A percentile compares a stretch with the other conserved stretches of the same genome.
Evolutionary conservation across 371 early-diverging fungal species (phyloP).

Genomic region (Dichotomocladium elegans): DNA sequence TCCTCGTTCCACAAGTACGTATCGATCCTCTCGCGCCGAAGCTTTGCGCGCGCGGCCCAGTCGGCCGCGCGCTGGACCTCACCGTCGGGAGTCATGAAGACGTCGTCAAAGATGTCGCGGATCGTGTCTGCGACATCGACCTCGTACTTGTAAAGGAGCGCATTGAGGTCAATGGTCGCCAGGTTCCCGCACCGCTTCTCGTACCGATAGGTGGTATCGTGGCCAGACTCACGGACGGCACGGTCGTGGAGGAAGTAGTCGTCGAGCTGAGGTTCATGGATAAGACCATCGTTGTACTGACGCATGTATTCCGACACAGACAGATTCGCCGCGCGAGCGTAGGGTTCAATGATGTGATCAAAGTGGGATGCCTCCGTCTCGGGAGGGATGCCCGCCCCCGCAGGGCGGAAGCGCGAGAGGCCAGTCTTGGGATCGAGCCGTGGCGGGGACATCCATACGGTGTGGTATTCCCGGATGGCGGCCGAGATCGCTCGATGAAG

Average conservation of each 20-base stretch:
- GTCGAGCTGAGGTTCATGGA: conserved; percentile 84
- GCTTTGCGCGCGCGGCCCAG: conserved; percentile 53
- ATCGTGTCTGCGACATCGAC: conserved; percentile 81
- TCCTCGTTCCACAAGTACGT: conserved; percentile 68
- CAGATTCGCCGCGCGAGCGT: conserved; percentile 65
- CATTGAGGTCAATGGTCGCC: conserved; percentile 90
- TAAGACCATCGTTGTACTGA: conserved; percentile 60
- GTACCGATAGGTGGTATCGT: conserved; percentile 94
- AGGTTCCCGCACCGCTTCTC: conserved; percentile 90
- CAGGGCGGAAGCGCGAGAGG: conserved; percentile 81
- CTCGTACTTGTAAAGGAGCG: conserved; percentile 93
- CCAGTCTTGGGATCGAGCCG: conserved; percentile 77
- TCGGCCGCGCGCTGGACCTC: conserved; percentile 39
- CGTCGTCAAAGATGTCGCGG: conserved; percentile 63
- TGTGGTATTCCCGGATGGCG: conserved; percentile 88
- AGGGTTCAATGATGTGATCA: conserved; percentile 85
- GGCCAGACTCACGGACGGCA: conserved; percentile 95
- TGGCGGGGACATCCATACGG: conserved; percentile 86
- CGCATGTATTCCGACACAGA: conserved; percentile 68
- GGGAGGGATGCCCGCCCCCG: conserved; percentile 93
- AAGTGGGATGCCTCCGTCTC: conserved; percentile 96
- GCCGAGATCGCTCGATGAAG: conserved; percentile 70
- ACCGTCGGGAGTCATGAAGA: conserved; percentile 45
- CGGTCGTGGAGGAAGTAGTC: conserved; percentile 95
- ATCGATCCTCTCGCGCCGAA: conserved; percentile 56